Base-by-base conservation (phyloP, 1,139 yeast genomes). In the Meyerozyma athensensis region DNA sequence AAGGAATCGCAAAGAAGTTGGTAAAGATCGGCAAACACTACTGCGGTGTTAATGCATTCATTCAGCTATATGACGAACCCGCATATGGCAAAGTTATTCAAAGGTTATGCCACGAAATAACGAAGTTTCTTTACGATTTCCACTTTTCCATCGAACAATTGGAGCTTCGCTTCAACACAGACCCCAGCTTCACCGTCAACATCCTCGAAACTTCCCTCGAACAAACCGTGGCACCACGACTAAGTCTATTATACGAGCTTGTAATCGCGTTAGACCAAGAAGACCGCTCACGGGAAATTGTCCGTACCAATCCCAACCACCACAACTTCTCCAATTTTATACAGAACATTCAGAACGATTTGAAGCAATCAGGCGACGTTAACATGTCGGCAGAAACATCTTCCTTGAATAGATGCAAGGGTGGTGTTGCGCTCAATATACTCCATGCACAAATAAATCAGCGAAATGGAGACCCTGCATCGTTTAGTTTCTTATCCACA, bases 21-120 rank as follows among this genome's bases (percentile, higher is more conserved):
- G 72, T 79, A 10, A 73, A 66, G 36, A 64, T 69, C 36, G 96
- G 96, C 1, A 79, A 79, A 47, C 72, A 73, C 55, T 84, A 76
- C 51, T 63, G 73, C 30, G 76, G 77, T 3, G 65, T 84, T 42
- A 57, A 52, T 21, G 68, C 72, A 26, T 87, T 81, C 58, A 63
- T 73, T 14, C 80, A 80, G 45, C 46, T 65, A 37, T 86, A 83
- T 59, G 63, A 81, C 52, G 61, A 65, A 38, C 59, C 68, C 12
- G 52, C 57, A 18, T 79, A 75, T 52, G 98, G 98, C 0, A 72
- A 74, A 38, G 82, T 86, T 1, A 71, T 85, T 36, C 96, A 90
- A 49, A 74, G 85, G 4, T 62, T 92, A 20, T 85, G 95, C 44
- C 70, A 64, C 38, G 77, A 78, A 34, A 65, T 89, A 4, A 59